These are phyloP conservation scores for Fusarium scirpi DNA, from an alignment of 2,329 filamentous ascomycete genomes.

Conservation along the genomic window DNA sequence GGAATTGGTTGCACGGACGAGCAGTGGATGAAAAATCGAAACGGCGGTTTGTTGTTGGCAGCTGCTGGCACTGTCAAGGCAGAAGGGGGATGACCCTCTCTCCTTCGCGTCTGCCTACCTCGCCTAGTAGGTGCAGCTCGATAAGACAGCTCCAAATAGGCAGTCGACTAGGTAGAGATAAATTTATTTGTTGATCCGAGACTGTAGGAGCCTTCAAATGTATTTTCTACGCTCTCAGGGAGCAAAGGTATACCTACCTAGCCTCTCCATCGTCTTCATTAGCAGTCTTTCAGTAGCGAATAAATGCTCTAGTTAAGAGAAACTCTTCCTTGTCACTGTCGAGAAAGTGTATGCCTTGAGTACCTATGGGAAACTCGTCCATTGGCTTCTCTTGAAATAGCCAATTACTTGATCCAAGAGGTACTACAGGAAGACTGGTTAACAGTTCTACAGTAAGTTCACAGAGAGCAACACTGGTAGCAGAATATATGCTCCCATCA, in stretches of 20 bases:
- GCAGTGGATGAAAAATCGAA: not conserved
- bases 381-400: not conserved
- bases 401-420: not conserved
- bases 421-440: not conserved
- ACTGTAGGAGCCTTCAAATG: not conserved
- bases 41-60: not conserved
- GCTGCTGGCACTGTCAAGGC: conserved; percentile 23
- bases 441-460: not conserved
- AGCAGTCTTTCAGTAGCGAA: not conserved
- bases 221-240: not conserved
- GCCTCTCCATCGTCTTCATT: not conserved
- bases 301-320: not conserved
- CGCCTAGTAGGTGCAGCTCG: not conserved
- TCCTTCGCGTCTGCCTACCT: not conserved
- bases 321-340: not conserved
- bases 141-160: not conserved
- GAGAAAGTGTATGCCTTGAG: not conserved
- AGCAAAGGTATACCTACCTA: not conserved
- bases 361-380: not conserved
- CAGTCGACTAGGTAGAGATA: too few species aligned
- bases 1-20: not conserved
- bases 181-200: not conserved
- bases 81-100: not conserved
- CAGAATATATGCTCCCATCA: not conserved
- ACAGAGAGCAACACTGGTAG: not conserved